A percentile compares a stretch with the other conserved stretches of the same genome.
Conservation (phyloP, 2,329 filamentous ascomycete genomes). For the Paraphaeosphaeria minitans region DNA sequence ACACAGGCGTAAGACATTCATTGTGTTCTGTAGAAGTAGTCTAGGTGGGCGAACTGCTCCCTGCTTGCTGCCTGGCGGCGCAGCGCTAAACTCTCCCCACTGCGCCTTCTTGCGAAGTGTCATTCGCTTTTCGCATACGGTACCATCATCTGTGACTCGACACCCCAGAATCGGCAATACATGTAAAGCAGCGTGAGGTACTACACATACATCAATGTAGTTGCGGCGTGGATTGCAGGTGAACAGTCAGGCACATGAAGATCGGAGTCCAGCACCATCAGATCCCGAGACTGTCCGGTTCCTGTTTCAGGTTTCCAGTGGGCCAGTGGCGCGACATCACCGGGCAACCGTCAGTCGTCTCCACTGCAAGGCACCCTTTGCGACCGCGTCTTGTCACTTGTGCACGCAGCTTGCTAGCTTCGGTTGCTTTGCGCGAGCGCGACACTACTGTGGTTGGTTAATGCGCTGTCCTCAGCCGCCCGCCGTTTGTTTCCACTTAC, state of each 20-base stretch:
- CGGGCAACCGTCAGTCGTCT: neutral
- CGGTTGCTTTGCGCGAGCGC: conserved; percentile 1
- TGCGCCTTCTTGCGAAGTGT: conserved; percentile 4
- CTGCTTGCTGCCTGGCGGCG: conserved; percentile 7
- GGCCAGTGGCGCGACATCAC: conserved; percentile 4
- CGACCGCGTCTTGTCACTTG: conserved; percentile 4
- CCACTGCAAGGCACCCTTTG: neutral
- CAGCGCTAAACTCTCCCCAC: neutral
- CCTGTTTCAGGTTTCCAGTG: conserved; percentile 9
- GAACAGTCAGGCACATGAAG: neutral
- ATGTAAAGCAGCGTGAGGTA: neutral
- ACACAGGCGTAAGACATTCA: neutral
- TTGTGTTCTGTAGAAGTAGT: neutral
- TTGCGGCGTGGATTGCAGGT: neutral
- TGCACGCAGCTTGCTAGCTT: conserved; percentile 1
- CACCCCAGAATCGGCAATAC: too few relatives aligned
- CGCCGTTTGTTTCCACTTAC: conserved; percentile 32
- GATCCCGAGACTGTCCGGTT: neutral
- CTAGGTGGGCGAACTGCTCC: neutral
- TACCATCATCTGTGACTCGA: too few relatives aligned
- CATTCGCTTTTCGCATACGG: neutral
- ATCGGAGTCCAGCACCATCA: neutral
- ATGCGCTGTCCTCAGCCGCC: conserved; percentile 31
- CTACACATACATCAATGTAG: neutral
- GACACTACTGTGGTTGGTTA: too few relatives aligned